phyloP scores from a whole-genome alignment of 495 filamentous ascomycete species.

The Tuber melanosporum region DNA sequence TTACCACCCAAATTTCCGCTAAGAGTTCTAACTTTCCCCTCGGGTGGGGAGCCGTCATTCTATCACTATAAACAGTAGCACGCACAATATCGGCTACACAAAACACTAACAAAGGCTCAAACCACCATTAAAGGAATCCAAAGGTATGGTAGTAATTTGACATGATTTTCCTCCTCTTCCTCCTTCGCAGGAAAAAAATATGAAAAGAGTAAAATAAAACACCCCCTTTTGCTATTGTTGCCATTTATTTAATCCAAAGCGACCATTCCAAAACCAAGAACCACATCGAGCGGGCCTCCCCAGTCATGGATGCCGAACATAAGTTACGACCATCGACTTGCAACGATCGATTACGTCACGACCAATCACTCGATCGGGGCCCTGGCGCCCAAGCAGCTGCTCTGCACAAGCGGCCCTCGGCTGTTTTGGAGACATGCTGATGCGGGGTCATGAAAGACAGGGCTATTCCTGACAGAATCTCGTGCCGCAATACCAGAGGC shows the following conservation, averaged over 20 bases:
- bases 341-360: background rate
- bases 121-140: background rate
- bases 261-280: background rate
- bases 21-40: no score
- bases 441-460: background rate
- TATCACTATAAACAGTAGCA: no score
- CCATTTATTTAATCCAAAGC: background rate
- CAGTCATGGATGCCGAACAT: background rate
- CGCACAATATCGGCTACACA: background rate
- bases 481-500: background rate
- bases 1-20: no score
- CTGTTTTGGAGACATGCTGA: no score
- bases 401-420: background rate
- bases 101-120: background rate
- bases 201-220: background rate
- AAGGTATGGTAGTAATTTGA: background rate
- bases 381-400: background rate
- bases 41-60: no score
- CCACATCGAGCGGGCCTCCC: background rate
- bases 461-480: background rate
- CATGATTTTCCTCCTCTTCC: background rate
- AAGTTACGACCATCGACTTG: background rate
- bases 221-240: background rate
- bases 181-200: background rate
- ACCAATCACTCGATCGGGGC: background rate